Evolutionary conservation across 78 protist genomes (phyloP).

Genomic region (Dictyostelium brefeldianum): DNA sequence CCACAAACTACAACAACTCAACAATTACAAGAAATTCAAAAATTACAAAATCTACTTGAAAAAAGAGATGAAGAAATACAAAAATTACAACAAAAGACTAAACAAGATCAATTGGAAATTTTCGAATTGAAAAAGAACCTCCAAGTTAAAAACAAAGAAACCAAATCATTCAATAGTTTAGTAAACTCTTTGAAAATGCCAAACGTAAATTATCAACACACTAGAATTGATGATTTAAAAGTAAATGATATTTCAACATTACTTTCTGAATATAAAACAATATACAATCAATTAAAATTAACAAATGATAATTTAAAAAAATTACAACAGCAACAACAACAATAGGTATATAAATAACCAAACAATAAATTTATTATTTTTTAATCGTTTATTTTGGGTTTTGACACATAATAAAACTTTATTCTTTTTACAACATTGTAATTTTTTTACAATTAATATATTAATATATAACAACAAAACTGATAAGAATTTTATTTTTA

Average conservation of each 20-base stretch:
- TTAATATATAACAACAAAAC: no score
- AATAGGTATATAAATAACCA: not conserved
- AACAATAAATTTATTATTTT: no score
- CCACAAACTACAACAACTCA: not conserved
- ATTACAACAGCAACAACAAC: conserved; percentile 6
- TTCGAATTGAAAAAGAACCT: conserved; percentile 50
- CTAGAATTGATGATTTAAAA: conserved; percentile 33
- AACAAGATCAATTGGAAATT: conserved; percentile 40
- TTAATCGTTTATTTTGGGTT: no score
- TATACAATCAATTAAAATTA: not conserved
- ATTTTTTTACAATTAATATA: no score
- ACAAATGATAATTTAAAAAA: conserved; percentile 9
- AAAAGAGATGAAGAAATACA: conserved; percentile 45
- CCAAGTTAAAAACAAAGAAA: not conserved
- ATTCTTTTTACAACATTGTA: no score
- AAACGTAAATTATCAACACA: not conserved
- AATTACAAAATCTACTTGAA: conserved; percentile 32
- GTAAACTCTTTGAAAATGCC: conserved; percentile 26
- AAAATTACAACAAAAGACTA: conserved; percentile 9
- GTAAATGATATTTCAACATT: conserved; percentile 22
- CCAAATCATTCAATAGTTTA: not conserved
- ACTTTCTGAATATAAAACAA: conserved; percentile 43
- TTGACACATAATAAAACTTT: no score
- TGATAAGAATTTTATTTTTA: no score
- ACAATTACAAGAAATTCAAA: not conserved